Conservation (phyloP, 768 basidiomycete species). For the Mycena pura region DNA sequence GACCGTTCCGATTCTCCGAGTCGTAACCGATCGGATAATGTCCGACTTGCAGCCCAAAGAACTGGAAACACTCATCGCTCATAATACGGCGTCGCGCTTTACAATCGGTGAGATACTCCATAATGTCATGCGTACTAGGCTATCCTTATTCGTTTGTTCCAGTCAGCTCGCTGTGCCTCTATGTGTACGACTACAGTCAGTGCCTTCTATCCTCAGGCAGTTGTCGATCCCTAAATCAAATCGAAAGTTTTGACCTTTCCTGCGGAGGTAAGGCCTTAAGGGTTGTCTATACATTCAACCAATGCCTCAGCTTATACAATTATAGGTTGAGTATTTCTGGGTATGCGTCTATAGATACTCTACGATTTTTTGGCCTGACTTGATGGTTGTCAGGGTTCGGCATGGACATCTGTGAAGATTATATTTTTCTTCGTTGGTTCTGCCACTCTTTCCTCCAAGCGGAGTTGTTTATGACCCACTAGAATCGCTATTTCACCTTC, state of each 20-base stretch:
- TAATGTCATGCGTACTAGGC: background rate
- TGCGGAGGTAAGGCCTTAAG: background rate
- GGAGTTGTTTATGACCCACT: background rate
- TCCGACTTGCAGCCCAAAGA: background rate
- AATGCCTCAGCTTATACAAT: background rate
- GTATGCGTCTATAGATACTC: background rate
- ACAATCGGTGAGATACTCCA: background rate
- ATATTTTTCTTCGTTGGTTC: conserved; percentile 10
- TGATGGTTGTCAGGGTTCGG: background rate
- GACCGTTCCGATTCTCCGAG: too few species aligned
- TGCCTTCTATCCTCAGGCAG: background rate
- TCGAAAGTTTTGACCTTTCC: conserved; percentile 3
- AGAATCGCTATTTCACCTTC: conserved; percentile 16
- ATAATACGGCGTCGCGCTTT: background rate
- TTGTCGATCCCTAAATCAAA: background rate
- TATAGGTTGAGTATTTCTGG: conserved; percentile 19
- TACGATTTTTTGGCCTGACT: too few species aligned
- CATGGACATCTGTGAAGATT: conserved; percentile 1
- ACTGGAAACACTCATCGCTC: background rate
- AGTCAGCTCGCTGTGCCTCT: conserved; percentile 12
- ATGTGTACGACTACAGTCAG: conserved; percentile 12
- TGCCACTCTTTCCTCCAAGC: background rate
- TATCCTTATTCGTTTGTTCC: background rate
- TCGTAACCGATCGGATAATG: too few species aligned
- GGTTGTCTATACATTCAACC: background rate